Conservation (phyloP, 768 basidiomycete species). For the Flagelloscypha sp. region DNA sequence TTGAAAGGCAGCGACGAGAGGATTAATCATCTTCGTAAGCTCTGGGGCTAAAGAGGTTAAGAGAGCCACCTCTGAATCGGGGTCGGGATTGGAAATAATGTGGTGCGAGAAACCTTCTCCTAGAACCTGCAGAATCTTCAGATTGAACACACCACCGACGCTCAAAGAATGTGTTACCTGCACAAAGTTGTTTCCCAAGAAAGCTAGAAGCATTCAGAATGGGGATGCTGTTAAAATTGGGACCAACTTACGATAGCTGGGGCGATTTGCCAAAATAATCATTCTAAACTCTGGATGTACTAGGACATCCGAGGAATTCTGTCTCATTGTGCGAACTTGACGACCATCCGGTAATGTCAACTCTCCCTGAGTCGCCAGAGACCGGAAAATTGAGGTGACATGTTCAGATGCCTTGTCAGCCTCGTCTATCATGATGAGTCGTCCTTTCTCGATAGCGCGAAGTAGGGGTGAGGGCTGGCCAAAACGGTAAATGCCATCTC, state of each 20-base stretch:
- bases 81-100: constrained; percentile 59
- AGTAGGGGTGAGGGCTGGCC: constrained; percentile 62
- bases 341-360: constrained; percentile 58
- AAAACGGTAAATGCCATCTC: no score
- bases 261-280: constrained; percentile 56
- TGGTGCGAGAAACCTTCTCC: constrained; percentile 65
- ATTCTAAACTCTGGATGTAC: constrained; percentile 60
- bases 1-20: constrained; percentile 58
- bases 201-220: constrained; percentile 33
- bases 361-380: constrained; percentile 57
- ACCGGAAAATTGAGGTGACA: constrained; percentile 63
- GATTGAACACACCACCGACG: no score
- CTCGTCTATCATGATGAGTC: constrained; percentile 64
- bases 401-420: constrained; percentile 71
- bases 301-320: constrained; percentile 46
- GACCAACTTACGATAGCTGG: constrained; percentile 51
- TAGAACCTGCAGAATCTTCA: constrained; percentile 58
- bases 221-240: neutral
- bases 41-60: constrained; percentile 56
- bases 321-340: constrained; percentile 36
- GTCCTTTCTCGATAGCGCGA: constrained; percentile 50
- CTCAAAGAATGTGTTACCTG: no score
- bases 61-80: constrained; percentile 53
- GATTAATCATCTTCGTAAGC: constrained; percentile 38
- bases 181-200: constrained; percentile 71